A percentile compares a stretch with the other conserved stretches of the same genome.
Conservation (phyloP, 768 basidiomycete genomes). For the Suillus paluster region DNA sequence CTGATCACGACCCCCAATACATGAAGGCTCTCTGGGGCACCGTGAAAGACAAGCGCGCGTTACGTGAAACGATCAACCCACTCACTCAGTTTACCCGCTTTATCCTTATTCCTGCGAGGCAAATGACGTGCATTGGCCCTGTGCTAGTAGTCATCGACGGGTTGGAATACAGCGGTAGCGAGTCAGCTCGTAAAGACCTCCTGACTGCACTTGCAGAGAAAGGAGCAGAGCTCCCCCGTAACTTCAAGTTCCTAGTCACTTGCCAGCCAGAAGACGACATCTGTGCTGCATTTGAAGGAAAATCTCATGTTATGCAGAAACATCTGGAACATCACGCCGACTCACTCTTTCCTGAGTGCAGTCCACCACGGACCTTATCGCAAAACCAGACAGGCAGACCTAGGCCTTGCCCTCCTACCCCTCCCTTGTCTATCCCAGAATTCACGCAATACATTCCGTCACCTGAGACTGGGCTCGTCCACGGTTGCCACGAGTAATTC, state of each 20-base stretch:
- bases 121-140: constrained; percentile 32
- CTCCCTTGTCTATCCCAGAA: neutral
- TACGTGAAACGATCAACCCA: constrained; percentile 21
- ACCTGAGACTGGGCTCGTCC: neutral
- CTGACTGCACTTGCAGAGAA: constrained; percentile 22
- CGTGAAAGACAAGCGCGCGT: constrained; percentile 26
- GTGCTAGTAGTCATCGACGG: constrained; percentile 41
- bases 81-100: constrained; percentile 33
- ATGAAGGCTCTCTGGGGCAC: constrained; percentile 18
- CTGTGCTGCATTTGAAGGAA: constrained; percentile 8
- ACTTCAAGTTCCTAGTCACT: constrained; percentile 32
- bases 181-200: constrained; percentile 20
- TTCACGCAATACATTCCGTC: neutral
- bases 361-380: neutral
- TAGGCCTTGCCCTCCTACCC: neutral
- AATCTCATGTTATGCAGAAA: constrained; percentile 7
- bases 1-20: constrained; percentile 35
- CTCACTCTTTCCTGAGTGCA: neutral
- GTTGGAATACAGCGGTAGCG: constrained; percentile 33
- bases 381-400: neutral
- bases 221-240: constrained; percentile 19
- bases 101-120: constrained; percentile 28
- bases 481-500: no score
- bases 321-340: neutral
- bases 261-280: constrained; percentile 31